Conservation (phyloP, 2,329 filamentous ascomycete genomes). For the Alternaria arbusti region DNA sequence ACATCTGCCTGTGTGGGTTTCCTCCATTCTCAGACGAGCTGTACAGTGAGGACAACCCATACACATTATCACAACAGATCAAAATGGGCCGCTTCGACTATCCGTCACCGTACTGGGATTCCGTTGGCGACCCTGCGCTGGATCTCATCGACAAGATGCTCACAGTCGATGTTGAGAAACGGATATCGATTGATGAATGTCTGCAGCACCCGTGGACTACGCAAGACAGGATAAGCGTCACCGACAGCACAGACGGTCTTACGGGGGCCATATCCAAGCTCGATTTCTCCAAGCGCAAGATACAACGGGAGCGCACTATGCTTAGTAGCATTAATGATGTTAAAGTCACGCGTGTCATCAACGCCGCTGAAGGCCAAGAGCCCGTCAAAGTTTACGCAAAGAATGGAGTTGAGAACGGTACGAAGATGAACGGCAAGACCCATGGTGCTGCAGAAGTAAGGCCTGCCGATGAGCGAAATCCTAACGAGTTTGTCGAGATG, state of each 20-base stretch:
- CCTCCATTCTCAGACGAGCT: slow-evolving; percentile 97
- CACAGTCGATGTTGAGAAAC: slow-evolving; percentile 80
- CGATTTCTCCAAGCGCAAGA: slow-evolving; percentile 82
- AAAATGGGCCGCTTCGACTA: slow-evolving; percentile 90
- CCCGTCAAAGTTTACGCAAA: slow-evolving; percentile 50
- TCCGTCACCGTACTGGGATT: slow-evolving; percentile 94
- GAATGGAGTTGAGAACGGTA: slow-evolving; percentile 36
- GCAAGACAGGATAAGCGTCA: slow-evolving; percentile 60
- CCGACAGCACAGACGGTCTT: slow-evolving; percentile 90
- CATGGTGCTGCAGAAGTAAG: slow-evolving; percentile 60
- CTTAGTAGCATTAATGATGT: slow-evolving; percentile 83
- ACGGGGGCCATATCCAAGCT: slow-evolving; percentile 84
- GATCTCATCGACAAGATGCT: slow-evolving; percentile 96
- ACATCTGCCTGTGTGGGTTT: slow-evolving; percentile 96
- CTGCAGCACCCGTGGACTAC: slow-evolving; percentile 90
- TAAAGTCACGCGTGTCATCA: slow-evolving; percentile 64
- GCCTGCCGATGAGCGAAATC: slow-evolving; percentile 70
- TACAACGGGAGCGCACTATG: slow-evolving; percentile 82
- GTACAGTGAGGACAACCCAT: slow-evolving; percentile 80
- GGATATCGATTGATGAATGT: slow-evolving; percentile 89
- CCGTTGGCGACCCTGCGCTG: slow-evolving; percentile 82
- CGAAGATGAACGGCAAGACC: slow-evolving; percentile 18
- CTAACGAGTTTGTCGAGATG: slow-evolving; percentile 80
- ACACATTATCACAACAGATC: slow-evolving; percentile 86
- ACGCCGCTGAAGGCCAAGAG: slow-evolving; percentile 60